Evolutionary conservation across 768 basidiomycete genomes (phyloP).

Genomic region (Peribolospora baueri): DNA sequence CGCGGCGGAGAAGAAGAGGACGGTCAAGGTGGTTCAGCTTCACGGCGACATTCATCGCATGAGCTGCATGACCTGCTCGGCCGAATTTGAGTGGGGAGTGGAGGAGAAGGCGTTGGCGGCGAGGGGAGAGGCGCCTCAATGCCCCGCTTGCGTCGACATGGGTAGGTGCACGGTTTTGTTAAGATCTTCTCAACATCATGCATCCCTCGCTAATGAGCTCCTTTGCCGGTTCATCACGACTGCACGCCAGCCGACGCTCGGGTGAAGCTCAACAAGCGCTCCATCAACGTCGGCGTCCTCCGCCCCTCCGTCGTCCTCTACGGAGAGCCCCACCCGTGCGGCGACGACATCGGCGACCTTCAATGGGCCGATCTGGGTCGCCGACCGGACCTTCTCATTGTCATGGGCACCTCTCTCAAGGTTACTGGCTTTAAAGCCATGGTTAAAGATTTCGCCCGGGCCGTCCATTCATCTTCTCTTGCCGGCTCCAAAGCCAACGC

Average conservation of each 20-base stretch:
- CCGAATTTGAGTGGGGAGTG: too few relatives aligned
- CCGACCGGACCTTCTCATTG: constrained; percentile 73
- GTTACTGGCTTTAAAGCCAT: constrained; percentile 76
- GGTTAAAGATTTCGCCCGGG: constrained; percentile 75
- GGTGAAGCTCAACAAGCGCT: constrained; percentile 43
- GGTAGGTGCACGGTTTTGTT: too few relatives aligned
- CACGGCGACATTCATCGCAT: too few relatives aligned
- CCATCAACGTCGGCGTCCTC: constrained; percentile 51
- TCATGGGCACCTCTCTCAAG: constrained; percentile 93
- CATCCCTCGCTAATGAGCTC: too few relatives aligned
- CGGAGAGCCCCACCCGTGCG: constrained; percentile 74
- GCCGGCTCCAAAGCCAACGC: constrained; percentile 15
- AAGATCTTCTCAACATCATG: too few relatives aligned
- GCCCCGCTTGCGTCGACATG: too few relatives aligned
- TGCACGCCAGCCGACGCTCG: constrained; percentile 38
- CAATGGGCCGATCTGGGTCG: constrained; percentile 49
- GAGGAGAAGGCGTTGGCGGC: too few relatives aligned
- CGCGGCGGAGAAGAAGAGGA: too few relatives aligned
- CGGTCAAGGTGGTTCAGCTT: too few relatives aligned
- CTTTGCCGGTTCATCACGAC: too few relatives aligned
- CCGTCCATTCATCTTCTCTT: constrained; percentile 35
- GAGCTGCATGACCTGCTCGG: too few relatives aligned
- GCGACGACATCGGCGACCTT: constrained; percentile 70
- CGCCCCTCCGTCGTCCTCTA: constrained; percentile 87
- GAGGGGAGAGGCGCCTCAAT: too few relatives aligned